Evolutionary conservation across 2,329 filamentous ascomycete genomes (phyloP), one percentile per base, ranked within the genome.

Genomic region (Bimuria novae-zelandiae): DNA sequence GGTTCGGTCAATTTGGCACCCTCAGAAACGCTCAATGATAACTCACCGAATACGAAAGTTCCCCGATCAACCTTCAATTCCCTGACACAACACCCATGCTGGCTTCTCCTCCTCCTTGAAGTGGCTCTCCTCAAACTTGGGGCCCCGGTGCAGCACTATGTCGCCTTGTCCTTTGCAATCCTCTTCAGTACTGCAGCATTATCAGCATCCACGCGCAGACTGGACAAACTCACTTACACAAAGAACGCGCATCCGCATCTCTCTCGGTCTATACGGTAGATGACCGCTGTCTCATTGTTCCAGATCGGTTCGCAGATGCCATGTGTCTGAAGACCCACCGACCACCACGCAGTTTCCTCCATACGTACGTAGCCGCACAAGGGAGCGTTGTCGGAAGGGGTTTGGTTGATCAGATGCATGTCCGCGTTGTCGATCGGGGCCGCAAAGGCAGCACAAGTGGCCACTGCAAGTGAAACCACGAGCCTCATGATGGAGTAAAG

Each of bases 351-450:
- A 39, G 14, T 19, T 4, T 51, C 48, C 10, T 51, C 39, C 22
- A 51, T 36, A 32, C 48, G 48, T 11, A 51, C 40, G 17, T 51
- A 51, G 40, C 48, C 48, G 25, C 48, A 51, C 41, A 40, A 29
- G 14, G 32, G 48, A 45, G 48, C 32, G 8, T 51, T 21, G 17
- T 44, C 40, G 23, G 29, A 30, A 35, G 19, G 29, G 22, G 33
- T n/a, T 8, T 22, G 22, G 12, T 8, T 19, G 33, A 39, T 16
- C 21, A 12, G 22, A n/a, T 32, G 12, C 12, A 39, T 3, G 22
- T 27, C 32, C 2, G 27, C 5, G 11, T 8, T 11, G 39, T 42
- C 29, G 40, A 44, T 19, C 19, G 48, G 48, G 17, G 41, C 32
- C n/a, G 48, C 48, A 37, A 39, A 17, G 16, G 32, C 30, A 43